Percentiles rank a stretch among this genome's conserved stretches.
Conservation (phyloP, 495 filamentous ascomycete species). For the Mycothermus thermophilus region DNA sequence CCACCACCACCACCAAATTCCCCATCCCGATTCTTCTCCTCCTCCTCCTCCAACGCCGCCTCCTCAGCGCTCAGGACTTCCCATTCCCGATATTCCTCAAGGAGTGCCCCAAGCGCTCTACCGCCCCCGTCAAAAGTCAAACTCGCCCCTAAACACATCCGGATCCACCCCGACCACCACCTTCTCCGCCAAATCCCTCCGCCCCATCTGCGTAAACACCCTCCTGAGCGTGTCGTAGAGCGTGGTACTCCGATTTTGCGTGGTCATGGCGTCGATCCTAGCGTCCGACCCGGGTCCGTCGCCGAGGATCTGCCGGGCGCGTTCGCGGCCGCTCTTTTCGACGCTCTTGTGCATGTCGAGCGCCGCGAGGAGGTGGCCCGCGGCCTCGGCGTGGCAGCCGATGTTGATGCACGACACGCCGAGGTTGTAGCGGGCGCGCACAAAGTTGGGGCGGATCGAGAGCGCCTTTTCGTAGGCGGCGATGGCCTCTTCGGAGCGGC, state of each 20-base stretch:
- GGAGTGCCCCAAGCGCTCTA: too few relatives aligned
- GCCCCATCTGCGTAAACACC: slow-evolving; percentile 88
- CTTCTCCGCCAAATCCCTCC: slow-evolving; percentile 73
- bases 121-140: slow-evolving; percentile 37
- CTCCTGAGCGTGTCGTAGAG: slow-evolving; percentile 82
- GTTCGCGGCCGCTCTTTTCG: slow-evolving; percentile 69
- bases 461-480: slow-evolving; percentile 90
- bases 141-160: slow-evolving; percentile 60
- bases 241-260: slow-evolving; percentile 92
- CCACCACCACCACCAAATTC: slow-evolving; percentile 7
- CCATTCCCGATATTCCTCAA: neutral
- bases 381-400: slow-evolving; percentile 82
- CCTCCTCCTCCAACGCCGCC: neutral
- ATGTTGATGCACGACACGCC: slow-evolving; percentile 97
- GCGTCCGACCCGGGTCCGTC: slow-evolving; percentile 35
- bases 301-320: slow-evolving; percentile 67
- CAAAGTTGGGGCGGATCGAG: slow-evolving; percentile 82
- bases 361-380: slow-evolving; percentile 85
- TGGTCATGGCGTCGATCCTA: slow-evolving; percentile 65
- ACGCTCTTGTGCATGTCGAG: slow-evolving; percentile 94
- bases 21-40: slow-evolving; percentile 3
- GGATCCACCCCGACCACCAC: slow-evolving; percentile 84
- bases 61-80: too few relatives aligned
- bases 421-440: slow-evolving; percentile 90
- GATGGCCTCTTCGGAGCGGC: slow-evolving; percentile 87